Conservation (phyloP, 2,329 filamentous ascomycete species). For the Metarhizium anisopliae region DNA sequence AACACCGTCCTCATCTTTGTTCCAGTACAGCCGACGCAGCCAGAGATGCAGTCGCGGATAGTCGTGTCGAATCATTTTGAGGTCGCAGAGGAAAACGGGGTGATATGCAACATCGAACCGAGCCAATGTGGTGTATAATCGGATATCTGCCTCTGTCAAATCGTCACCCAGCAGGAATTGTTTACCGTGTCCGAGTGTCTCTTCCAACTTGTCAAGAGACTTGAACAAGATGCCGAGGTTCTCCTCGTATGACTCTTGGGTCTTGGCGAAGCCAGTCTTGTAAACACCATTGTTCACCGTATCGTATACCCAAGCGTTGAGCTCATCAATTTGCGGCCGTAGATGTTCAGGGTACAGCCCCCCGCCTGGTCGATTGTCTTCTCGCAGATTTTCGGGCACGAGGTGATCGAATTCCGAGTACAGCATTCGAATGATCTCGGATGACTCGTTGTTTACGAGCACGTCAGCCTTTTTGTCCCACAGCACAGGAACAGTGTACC, state of each 20-base stretch:
- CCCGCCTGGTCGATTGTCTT: conserved; percentile 37
- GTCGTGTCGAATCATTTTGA: conserved; percentile 53
- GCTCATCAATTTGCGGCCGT: conserved; percentile 47
- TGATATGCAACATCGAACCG: conserved; percentile 64
- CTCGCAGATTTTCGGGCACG: conserved; percentile 30
- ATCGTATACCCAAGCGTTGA: conserved; percentile 60
- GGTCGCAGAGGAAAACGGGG: conserved; percentile 55
- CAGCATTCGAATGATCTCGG: conserved; percentile 25
- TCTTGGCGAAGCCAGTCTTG: too few relatives aligned
- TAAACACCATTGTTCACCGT: conserved; percentile 23
- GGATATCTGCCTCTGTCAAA: conserved; percentile 40
- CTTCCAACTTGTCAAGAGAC: too few relatives aligned
- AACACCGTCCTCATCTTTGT: conserved; percentile 24
- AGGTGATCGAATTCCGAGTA: too few relatives aligned
- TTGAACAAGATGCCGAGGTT: too few relatives aligned
- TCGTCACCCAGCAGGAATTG: too few relatives aligned
- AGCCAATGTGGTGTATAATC: conserved; percentile 56
- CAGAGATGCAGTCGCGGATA: conserved; percentile 60
- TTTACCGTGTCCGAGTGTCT: too few relatives aligned
- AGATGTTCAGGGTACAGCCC: conserved; percentile 50
- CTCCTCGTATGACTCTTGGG: too few relatives aligned
- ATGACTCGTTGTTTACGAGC: conserved; percentile 77
- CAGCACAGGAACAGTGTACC: conserved; percentile 67
- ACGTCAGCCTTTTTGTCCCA: conserved; percentile 59
- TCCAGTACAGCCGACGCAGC: conserved; percentile 64